Base-by-base conservation (phyloP, 768 basidiomycete species). In the Tulasnella sp. region DNA sequence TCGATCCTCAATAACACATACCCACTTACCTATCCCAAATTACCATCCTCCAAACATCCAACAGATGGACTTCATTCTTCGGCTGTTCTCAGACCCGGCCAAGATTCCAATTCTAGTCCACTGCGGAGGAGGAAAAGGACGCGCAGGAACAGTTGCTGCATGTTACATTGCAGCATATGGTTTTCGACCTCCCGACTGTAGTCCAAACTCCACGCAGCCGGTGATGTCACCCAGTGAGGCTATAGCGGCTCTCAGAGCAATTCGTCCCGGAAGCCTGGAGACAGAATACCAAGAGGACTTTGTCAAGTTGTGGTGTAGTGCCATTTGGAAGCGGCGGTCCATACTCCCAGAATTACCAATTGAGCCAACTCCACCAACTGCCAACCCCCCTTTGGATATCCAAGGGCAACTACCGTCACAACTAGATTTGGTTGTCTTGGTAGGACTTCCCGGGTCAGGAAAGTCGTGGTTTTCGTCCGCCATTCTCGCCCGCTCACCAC, bases 81-180 rank as follows among this genome's bases (percentile, higher is more conserved):
- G 66, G 12, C 58, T 77, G 10, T 63, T 76, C 24, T 64, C 68
- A 4, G 71, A 76, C 49, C 62, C 65, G 12, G 58, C 60, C 29
- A 74, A 75, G 10, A 60, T 71, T 1, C 76, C 77, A 0, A 56
- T 77, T 6, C 63, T 79, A 12, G 64, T 79, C 2, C 77, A 79
- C 54, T 79, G 78, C 57, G 77, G 75, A 3, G 78, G 76, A 5
- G 78, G 78, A 2, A 78, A 77, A 55, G 78, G 78, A 0, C 70
- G 77, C 8, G 76, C 77, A 20, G 78, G 78, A 13, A 78, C 75
- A 1, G 74, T 79, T 0, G 71, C 73, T 4, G 78, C 77, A 0
- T 77, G 77, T 55, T 78, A 76, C 56, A 64, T 81, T 41, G 70
- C 70, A 24, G 76, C 76, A 0, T 76, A 69, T 58, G 76, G 78